phyloP scores from a whole-genome alignment of 805 yeast species.

The Kregervanrija fluxuum region DNA sequence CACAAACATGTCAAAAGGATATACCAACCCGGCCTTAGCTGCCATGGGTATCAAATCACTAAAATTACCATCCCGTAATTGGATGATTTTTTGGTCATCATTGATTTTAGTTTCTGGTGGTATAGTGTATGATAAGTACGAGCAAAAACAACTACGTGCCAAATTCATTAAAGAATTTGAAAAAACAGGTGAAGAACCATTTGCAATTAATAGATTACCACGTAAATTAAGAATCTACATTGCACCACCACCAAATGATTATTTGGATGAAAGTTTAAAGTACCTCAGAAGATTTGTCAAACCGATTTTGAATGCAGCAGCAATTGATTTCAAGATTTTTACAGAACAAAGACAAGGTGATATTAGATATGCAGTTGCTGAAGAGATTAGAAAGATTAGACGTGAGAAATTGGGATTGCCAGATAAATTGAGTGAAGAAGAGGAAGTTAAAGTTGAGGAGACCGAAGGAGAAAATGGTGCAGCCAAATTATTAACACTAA shows the following conservation, averaged over 20 bases:
- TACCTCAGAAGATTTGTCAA: conserved; percentile 75
- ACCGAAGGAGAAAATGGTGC: conserved; percentile 6
- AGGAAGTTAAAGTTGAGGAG: background rate
- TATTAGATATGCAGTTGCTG: conserved; percentile 75
- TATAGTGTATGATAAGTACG: conserved; percentile 65
- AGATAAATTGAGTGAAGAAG: conserved; percentile 9
- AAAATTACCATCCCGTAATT: conserved; percentile 81
- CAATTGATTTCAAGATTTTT: conserved; percentile 72
- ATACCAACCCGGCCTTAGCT: conserved; percentile 69
- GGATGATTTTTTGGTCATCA: conserved; percentile 84
- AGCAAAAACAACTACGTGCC: conserved; percentile 59
- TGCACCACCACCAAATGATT: conserved; percentile 97
- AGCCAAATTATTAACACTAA: too few relatives aligned
- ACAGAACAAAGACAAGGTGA: conserved; percentile 85
- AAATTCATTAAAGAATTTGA: conserved; percentile 59
- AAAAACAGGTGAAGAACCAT: conserved; percentile 37
- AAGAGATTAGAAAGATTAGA: conserved; percentile 67
- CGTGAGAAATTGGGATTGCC: conserved; percentile 31
- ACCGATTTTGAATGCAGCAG: conserved; percentile 79
- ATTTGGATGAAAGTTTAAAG: conserved; percentile 62
- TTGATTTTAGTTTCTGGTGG: conserved; percentile 66
- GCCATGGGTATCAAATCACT: conserved; percentile 80
- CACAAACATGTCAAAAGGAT: conserved; percentile 12
- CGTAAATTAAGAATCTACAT: conserved; percentile 75
- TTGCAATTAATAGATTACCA: conserved; percentile 46